These are phyloP conservation scores for Gossypium turneri DNA, from an alignment of 345 rosid genomes.

Conservation along the genomic window DNA sequence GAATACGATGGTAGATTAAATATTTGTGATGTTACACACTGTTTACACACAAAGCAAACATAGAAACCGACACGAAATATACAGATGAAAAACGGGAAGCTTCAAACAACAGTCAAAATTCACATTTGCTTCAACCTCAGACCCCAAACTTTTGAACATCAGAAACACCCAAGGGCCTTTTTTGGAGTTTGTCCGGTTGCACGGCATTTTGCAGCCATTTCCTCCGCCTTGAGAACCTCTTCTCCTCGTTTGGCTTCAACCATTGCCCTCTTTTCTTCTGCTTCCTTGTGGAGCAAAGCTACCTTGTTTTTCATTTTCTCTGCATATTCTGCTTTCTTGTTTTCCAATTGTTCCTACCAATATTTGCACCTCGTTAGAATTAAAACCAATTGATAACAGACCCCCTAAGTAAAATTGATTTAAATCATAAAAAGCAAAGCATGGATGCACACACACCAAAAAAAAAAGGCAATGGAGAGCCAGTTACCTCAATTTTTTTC, in stretches of 20 bases:
- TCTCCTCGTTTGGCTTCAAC: conserved; percentile 76
- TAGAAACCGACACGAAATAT: conserved; percentile 4
- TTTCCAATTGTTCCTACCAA: conserved; percentile 73
- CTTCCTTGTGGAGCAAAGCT: conserved; percentile 66
- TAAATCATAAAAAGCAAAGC: too few relatives aligned
- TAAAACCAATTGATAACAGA: background rate
- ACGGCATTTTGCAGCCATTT: conserved; percentile 74
- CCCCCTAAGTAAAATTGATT: too few relatives aligned
- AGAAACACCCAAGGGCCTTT: conserved; percentile 75
- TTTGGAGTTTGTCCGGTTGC: conserved; percentile 78
- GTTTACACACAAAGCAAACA: conserved; percentile 12
- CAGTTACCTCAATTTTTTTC: conserved; percentile 62
- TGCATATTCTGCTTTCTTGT: conserved; percentile 71
- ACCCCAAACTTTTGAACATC: conserved; percentile 12
- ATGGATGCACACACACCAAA: too few relatives aligned
- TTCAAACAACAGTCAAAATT: background rate
- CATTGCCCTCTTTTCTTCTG: conserved; percentile 83
- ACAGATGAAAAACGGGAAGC: conserved; percentile 8
- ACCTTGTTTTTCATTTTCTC: conserved; percentile 80
- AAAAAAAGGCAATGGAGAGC: background rate
- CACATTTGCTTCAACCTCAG: conserved; percentile 13
- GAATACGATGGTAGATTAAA: background rate
- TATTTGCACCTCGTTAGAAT: background rate
- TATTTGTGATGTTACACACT: conserved; percentile 3
- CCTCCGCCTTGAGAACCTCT: conserved; percentile 82